phyloP scores from a whole-genome alignment of 192 early-diverging fungal genomes.

The Kickxella alabastrina region DNA sequence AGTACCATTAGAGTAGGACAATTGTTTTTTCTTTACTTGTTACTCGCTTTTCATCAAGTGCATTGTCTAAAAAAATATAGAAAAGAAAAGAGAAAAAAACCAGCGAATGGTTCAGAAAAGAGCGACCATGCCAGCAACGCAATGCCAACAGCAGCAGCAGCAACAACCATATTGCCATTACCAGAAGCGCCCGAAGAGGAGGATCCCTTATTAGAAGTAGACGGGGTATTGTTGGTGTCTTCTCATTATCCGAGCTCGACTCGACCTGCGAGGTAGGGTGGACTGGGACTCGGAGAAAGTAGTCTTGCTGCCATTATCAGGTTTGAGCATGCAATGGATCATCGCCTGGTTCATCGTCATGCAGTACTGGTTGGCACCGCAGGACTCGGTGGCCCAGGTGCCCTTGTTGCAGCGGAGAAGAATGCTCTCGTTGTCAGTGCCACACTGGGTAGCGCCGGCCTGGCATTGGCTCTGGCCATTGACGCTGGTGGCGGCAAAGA shows the following conservation, averaged over 20 bases:
- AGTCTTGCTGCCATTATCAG: conserved; percentile 10
- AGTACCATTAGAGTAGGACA: too few relatives aligned
- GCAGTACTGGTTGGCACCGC: conserved; percentile 25
- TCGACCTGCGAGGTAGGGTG: not conserved
- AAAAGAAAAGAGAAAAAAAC: not conserved
- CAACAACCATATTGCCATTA: conserved; percentile 7
- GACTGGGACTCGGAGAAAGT: conserved; percentile 1
- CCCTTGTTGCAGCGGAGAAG: conserved; percentile 22
- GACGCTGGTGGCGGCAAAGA: conserved; percentile 3
- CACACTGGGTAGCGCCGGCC: conserved; percentile 16
- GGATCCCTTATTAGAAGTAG: conserved; percentile 1
- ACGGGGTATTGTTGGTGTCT: too few relatives aligned
- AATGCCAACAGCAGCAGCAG: conserved; percentile 21
- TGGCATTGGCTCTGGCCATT: conserved; percentile 22
- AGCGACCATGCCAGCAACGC: conserved; percentile 18
- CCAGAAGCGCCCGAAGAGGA: not conserved
- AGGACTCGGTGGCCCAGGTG: conserved; percentile 19
- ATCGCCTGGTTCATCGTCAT: conserved; percentile 47
- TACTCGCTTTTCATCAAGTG: too few relatives aligned
- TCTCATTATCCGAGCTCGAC: too few relatives aligned
- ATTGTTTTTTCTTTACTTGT: too few relatives aligned
- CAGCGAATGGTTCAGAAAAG: conserved; percentile 15
- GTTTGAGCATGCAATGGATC: conserved; percentile 50
- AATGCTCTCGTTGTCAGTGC: conserved; percentile 9
- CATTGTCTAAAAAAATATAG: not conserved